Evolutionary conservation across 2,329 filamentous ascomycete genomes (phyloP).

Genomic region (Nemania sp.): DNA sequence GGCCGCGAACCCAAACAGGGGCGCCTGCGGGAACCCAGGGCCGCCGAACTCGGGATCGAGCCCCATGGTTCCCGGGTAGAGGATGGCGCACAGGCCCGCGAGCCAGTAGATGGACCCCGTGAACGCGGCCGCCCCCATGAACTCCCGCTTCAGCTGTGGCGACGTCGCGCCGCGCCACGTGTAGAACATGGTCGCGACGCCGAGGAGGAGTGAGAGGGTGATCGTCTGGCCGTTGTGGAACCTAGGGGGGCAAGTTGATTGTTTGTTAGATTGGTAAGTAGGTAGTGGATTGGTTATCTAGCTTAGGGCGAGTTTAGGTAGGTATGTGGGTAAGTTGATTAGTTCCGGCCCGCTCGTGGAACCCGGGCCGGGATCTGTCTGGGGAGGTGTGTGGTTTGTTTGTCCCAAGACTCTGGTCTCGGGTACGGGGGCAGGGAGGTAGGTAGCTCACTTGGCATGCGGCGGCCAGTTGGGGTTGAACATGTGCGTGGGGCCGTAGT

Average conservation of each 20-base stretch:
- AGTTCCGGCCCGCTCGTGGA: too few relatives aligned
- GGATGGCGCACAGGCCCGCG: constrained; percentile 53
- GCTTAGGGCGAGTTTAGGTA: too few relatives aligned
- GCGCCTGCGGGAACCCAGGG: constrained; percentile 57
- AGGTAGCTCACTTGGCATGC: constrained; percentile 56
- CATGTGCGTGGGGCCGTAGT: constrained; percentile 56
- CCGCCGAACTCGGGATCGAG: constrained; percentile 59
- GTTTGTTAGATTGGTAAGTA: too few relatives aligned
- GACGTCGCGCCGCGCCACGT: constrained; percentile 51
- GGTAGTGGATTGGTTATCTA: background rate
- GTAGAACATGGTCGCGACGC: constrained; percentile 56
- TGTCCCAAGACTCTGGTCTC: background rate
- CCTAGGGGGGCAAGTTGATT: constrained; percentile 5
- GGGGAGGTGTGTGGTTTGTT: background rate
- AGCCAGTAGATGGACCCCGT: constrained; percentile 58
- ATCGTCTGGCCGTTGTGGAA: constrained; percentile 60
- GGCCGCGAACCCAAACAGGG: constrained; percentile 49
- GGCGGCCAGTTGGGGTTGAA: constrained; percentile 60
- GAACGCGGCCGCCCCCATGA: constrained; percentile 52
- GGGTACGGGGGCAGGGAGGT: background rate
- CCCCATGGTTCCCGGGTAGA: constrained; percentile 56
- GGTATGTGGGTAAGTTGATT: too few relatives aligned
- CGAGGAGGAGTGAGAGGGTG: constrained; percentile 55
- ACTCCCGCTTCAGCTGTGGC: constrained; percentile 48
- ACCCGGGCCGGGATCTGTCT: too few relatives aligned